These are phyloP conservation scores for Kwoniella heveanensis DNA, from an alignment of 768 basidiomycete genomes.

Conservation along the genomic window DNA sequence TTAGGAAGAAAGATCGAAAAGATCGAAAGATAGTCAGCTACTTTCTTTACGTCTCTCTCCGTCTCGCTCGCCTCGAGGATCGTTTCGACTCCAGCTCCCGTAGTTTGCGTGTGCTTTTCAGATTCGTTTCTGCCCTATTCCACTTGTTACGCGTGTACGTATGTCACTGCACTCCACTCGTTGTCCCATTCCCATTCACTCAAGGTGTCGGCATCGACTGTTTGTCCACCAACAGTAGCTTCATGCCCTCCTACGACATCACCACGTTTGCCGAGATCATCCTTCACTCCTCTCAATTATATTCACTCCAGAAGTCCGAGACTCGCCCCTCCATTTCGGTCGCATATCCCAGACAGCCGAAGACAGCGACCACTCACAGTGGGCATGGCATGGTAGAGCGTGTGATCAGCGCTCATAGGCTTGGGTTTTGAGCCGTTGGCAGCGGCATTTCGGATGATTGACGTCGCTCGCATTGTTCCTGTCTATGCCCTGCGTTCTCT, in stretches of 20 bases:
- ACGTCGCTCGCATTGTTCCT: constrained; percentile 31
- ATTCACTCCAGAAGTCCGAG: not conserved
- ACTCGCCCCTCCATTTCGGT: not conserved
- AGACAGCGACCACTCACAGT: constrained; percentile 35
- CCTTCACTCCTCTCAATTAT: too few species aligned
- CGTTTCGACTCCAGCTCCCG: too few species aligned
- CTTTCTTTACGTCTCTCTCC: not conserved
- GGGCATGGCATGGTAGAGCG: constrained; percentile 69
- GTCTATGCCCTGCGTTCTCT: not conserved
- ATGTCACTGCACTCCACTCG: too few species aligned
- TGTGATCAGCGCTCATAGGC: constrained; percentile 71
- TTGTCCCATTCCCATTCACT: too few species aligned
- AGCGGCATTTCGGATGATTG: constrained; percentile 37
- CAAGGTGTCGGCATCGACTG: too few species aligned
- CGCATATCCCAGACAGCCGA: not conserved
- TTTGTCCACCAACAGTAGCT: too few species aligned
- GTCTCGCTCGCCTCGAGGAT: too few species aligned
- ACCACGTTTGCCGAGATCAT: too few species aligned
- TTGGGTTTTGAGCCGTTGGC: constrained; percentile 39
- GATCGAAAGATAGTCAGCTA: constrained; percentile 5
- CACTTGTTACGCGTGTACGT: too few species aligned
- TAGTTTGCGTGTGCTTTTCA: too few species aligned
- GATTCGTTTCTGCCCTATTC: too few species aligned
- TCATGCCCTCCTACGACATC: too few species aligned
- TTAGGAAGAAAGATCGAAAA: not conserved